Conservation (phyloP, 495 filamentous ascomycete genomes). For the Penicillium steckii region DNA sequence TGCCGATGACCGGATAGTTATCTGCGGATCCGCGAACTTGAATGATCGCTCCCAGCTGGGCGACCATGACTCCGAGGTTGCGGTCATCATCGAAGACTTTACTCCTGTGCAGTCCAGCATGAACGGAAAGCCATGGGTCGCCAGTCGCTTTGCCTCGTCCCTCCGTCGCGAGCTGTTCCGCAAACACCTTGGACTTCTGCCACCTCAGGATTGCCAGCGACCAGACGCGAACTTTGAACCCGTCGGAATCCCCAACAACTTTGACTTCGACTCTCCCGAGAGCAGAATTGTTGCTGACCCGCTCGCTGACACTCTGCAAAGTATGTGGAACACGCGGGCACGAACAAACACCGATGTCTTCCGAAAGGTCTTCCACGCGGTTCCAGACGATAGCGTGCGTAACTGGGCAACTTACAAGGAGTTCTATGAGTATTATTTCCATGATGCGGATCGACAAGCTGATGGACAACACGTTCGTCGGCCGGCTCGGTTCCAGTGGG, state of each 20-base stretch:
- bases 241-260: constrained; percentile 67
- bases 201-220: constrained; percentile 62
- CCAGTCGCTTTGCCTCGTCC: constrained; percentile 76
- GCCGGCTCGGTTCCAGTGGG: constrained; percentile 62
- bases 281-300: constrained; percentile 78
- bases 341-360: constrained; percentile 82
- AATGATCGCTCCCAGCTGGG: constrained; percentile 95
- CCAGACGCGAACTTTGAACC: constrained; percentile 75
- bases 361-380: constrained; percentile 79
- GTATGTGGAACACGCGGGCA: constrained; percentile 73
- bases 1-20: constrained; percentile 84
- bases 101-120: constrained; percentile 67
- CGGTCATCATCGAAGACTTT: constrained; percentile 77
- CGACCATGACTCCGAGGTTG: constrained; percentile 80
- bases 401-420: constrained; percentile 86
- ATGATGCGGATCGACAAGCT: constrained; percentile 47
- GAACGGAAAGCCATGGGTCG: constrained; percentile 67
- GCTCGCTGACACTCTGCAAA: constrained; percentile 61
- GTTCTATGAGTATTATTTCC: constrained; percentile 77
- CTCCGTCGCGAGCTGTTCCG: constrained; percentile 85
- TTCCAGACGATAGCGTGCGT: constrained; percentile 76
- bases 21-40: constrained; percentile 90
- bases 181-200: constrained; percentile 86
- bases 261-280: constrained; percentile 77
- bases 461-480: constrained; percentile 37